Base-by-base conservation (phyloP, 2,329 filamentous ascomycete species). In the Hypocrella siamensis region DNA sequence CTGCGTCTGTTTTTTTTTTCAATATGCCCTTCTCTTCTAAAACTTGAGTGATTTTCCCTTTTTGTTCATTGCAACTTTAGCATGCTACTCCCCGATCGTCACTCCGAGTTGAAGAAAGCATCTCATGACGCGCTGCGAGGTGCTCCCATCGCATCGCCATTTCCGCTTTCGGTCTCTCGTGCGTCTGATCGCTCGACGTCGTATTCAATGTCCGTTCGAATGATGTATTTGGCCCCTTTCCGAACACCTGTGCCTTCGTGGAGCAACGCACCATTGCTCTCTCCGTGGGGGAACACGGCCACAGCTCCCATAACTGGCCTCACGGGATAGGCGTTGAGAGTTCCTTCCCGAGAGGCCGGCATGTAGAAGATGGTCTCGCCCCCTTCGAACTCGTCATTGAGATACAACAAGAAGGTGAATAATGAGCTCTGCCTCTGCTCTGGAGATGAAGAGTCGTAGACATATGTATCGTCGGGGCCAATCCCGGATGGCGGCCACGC, bases 401-500 rank as follows among this genome's bases (percentile, higher is more conserved):
- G 57, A 40, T 80, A 80, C 3, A 80, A 62, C 12, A 80, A 49
- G 44, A 80, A 79, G 0, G 75, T 80, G 40, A 77, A 80, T 3
- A 80, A 55, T 0, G 73, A 78, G 17, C 73, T 78, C 47, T 79
- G 75, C 41, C 65, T 71, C 19, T 64, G 65, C 0, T 56, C 58
- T 1, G 58, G 38, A 0, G 75, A 75, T 2, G 75, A 80, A 1
- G 65, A 54, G 40, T 82, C 77, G 48, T 80, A 82, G 4, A 76
- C 60, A 34, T 81, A 81, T 1, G 56, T 63, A 39, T 68, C 63
- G 31, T 64, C 58, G 0, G 67, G 52, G 2, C 64, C 51, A 28
- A 80, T 72, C 2, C 72, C 73, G 0, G 75, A 80, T 0, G 77
- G 76, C 10, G 77, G 77, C 77, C 77, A 82, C 0, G 76, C 77